phyloP scores from a whole-genome alignment of 352 stramenopile species.

The Peronosclerospora sorghi region DNA sequence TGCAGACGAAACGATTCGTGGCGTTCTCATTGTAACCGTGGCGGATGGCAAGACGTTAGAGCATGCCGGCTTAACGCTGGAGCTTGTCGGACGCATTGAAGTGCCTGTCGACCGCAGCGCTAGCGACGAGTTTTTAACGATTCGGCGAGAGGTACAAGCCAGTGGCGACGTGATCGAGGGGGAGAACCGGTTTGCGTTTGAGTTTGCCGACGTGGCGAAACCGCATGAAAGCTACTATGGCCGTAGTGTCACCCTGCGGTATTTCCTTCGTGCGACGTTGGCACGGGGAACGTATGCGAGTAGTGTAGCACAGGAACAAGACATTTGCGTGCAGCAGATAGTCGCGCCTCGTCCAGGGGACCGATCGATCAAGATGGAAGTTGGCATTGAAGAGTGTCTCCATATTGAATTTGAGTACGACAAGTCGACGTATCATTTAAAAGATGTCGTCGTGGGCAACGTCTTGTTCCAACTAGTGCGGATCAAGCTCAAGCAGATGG shows the following conservation, averaged over 20 bases:
- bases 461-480: conserved; percentile 97
- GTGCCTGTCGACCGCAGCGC: conserved; percentile 67
- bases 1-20: conserved; percentile 46
- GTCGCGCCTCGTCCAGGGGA: conserved; percentile 61
- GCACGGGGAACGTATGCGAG: conserved; percentile 83
- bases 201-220: conserved; percentile 92
- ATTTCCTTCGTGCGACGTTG: conserved; percentile 92
- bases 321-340: conserved; percentile 87
- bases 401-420: conserved; percentile 99
- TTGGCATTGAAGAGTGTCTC: conserved; percentile 98
- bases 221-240: conserved; percentile 95
- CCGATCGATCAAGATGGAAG: conserved; percentile 96
- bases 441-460: conserved; percentile 94
- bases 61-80: conserved; percentile 92
- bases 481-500: conserved; percentile 99
- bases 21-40: conserved; percentile 58
- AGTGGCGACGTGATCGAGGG: conserved; percentile 52
- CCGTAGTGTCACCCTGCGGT: conserved; percentile 91
- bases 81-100: conserved; percentile 93
- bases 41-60: conserved; percentile 89
- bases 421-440: conserved; percentile 90
- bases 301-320: conserved; percentile 88
- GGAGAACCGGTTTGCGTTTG: conserved; percentile 78
- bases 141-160: conserved; percentile 84
- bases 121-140: conserved; percentile 88